Evolutionary conservation across 2,329 filamentous ascomycete genomes (phyloP).

Genomic region (Trichoderma endophyticum): DNA sequence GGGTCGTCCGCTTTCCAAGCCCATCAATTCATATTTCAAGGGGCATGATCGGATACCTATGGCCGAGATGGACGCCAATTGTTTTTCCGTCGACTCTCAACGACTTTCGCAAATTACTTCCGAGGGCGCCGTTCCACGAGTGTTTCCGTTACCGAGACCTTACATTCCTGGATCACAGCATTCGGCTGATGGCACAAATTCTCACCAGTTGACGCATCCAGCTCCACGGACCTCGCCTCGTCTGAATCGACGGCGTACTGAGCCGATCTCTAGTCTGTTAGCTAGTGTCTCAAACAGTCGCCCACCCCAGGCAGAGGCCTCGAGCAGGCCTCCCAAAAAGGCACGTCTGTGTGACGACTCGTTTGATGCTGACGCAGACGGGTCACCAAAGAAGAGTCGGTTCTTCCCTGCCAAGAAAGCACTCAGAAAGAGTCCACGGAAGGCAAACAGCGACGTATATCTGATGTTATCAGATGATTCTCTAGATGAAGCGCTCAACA

Average conservation of each 20-base stretch:
- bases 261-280: constrained; percentile 49
- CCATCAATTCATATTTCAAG: constrained; percentile 55
- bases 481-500: constrained; percentile 51
- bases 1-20: constrained; percentile 39
- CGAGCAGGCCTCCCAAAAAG: constrained; percentile 52
- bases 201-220: constrained; percentile 18
- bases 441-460: constrained; percentile 40
- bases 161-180: constrained; percentile 45
- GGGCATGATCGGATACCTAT: constrained; percentile 51
- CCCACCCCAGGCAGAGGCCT: constrained; percentile 24
- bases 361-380: constrained; percentile 30
- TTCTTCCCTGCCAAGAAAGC: constrained; percentile 46
- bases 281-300: constrained; percentile 25
- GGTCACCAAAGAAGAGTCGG: constrained; percentile 47
- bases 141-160: constrained; percentile 57
- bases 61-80: constrained; percentile 62
- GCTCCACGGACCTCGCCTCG: constrained; percentile 36
- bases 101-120: constrained; percentile 48
- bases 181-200: constrained; percentile 14
- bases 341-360: constrained; percentile 51
- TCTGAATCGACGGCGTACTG: constrained; percentile 49
- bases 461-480: constrained; percentile 58
- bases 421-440: constrained; percentile 25
- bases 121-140: constrained; percentile 50
- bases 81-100: constrained; percentile 52